Percentiles rank a stretch among this genome's conserved stretches.
These are phyloP conservation scores for Sugiyamaella chiloensis DNA, from an alignment of 805 yeast genomes.

Conservation along the genomic window DNA sequence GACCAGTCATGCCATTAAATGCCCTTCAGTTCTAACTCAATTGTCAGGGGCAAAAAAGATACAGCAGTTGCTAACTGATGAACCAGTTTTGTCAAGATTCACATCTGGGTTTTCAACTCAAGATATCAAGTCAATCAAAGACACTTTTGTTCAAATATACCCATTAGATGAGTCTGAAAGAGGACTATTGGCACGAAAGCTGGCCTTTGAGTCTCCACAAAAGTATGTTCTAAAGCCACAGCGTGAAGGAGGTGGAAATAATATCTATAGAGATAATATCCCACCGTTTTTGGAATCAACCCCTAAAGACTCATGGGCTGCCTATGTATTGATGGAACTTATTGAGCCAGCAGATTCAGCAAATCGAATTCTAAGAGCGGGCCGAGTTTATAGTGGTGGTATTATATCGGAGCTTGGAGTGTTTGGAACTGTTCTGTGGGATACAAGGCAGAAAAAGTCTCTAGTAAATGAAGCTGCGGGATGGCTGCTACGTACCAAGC, in stretches of 20 bases:
- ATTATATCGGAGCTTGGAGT: constrained; percentile 89
- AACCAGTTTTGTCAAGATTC: constrained; percentile 46
- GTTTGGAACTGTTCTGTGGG: constrained; percentile 78
- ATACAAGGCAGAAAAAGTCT: constrained; percentile 56
- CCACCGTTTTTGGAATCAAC: constrained; percentile 63
- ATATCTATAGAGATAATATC: constrained; percentile 81
- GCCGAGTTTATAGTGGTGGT: constrained; percentile 61
- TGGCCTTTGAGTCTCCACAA: constrained; percentile 67
- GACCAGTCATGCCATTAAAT: constrained; percentile 75
- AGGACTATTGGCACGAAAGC: constrained; percentile 59
- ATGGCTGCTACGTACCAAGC: constrained; percentile 83
- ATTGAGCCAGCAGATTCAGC: constrained; percentile 70
- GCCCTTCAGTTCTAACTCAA: constrained; percentile 87
- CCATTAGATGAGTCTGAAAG: constrained; percentile 69
- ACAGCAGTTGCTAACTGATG: constrained; percentile 79
- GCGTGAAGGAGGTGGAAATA: constrained; percentile 98
- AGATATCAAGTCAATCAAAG: constrained; percentile 35
- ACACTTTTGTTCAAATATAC: constrained; percentile 81
- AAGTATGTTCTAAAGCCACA: constrained; percentile 90
- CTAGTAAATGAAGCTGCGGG: constrained; percentile 70
- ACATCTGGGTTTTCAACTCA: constrained; percentile 25
- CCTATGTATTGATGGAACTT: constrained; percentile 90
- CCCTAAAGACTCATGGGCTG: constrained; percentile 76
- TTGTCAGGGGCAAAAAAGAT: constrained; percentile 90
- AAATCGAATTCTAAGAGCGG: constrained; percentile 70